phyloP scores from a whole-genome alignment of 1,139 yeast species.

The Waltiozyma sp. region DNA sequence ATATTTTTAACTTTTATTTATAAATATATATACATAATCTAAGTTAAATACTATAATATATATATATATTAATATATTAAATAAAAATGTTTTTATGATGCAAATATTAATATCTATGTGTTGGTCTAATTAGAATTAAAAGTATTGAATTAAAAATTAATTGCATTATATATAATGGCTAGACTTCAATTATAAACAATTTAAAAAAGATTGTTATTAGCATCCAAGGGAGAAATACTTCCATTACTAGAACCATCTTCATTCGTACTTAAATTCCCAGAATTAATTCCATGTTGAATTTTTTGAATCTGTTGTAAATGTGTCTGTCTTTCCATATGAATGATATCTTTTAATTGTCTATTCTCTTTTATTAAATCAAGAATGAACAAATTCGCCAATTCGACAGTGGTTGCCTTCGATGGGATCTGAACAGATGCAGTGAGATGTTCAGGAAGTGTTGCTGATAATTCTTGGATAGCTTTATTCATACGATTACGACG shows the following conservation, averaged over 20 bases:
- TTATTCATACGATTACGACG: constrained; percentile 83
- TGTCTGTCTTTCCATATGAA: constrained; percentile 3
- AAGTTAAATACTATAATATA: too few species aligned
- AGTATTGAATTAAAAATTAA: too few species aligned
- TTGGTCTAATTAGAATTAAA: too few species aligned
- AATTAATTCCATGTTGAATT: too few species aligned
- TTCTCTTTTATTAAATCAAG: constrained; percentile 38
- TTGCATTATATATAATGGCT: too few species aligned
- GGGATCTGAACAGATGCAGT: constrained; percentile 53
- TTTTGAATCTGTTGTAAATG: neutral
- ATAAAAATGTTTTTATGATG: too few species aligned
- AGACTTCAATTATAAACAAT: too few species aligned
- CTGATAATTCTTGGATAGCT: constrained; percentile 68
- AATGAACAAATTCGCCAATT: constrained; percentile 69
- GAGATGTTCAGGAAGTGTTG: constrained; percentile 52
- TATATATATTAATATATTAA: too few species aligned
- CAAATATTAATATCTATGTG: too few species aligned
- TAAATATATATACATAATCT: too few species aligned
- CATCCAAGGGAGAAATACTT: constrained; percentile 17
- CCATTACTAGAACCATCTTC: constrained; percentile 14
- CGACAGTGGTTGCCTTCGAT: constrained; percentile 91
- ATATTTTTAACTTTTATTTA: too few species aligned
- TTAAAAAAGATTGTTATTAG: constrained; percentile 4
- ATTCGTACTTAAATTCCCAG: neutral
- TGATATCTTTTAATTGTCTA: constrained; percentile 21